Percentiles rank a stretch among this genome's conserved stretches.
These are phyloP conservation scores for Pleurotus tuoliensis DNA, from an alignment of 768 basidiomycete species.

Conservation along the genomic window DNA sequence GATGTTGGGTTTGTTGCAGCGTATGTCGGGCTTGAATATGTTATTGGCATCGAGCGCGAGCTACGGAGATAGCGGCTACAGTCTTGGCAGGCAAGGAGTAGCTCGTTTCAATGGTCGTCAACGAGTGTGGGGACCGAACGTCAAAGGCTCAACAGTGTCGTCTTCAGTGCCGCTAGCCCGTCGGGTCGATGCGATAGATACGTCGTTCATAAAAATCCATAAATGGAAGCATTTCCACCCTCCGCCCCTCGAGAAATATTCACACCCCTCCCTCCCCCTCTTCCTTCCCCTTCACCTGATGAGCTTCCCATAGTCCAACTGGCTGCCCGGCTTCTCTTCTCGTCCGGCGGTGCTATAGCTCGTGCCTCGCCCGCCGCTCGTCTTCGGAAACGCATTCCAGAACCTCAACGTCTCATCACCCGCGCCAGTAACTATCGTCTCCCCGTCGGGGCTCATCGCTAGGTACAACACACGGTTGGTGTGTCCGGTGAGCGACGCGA, in stretches of 20 bases:
- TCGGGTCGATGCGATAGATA: no score
- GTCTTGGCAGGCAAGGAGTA: no score
- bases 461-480: constrained; percentile 93
- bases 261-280: neutral
- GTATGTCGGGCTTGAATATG: no score
- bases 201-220: no score
- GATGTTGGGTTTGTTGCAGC: no score
- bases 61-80: no score
- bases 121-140: no score
- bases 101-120: no score
- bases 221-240: neutral
- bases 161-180: no score
- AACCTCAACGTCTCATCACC: constrained; percentile 96
- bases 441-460: constrained; percentile 96
- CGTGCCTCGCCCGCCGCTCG: constrained; percentile 33
- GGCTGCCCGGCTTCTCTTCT: constrained; percentile 34
- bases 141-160: no score
- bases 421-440: constrained; percentile 97
- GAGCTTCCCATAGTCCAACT: constrained; percentile 46
- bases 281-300: constrained; percentile 36
- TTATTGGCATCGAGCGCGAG: no score
- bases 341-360: constrained; percentile 6
- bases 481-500: constrained; percentile 92
- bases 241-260: neutral
- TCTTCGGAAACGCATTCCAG: constrained; percentile 96